A percentile compares a stretch with the other conserved stretches of the same genome.
Evolutionary conservation across 1,284 basidiomycete species (phyloP).

Genomic region (Prillingera fragicola): DNA sequence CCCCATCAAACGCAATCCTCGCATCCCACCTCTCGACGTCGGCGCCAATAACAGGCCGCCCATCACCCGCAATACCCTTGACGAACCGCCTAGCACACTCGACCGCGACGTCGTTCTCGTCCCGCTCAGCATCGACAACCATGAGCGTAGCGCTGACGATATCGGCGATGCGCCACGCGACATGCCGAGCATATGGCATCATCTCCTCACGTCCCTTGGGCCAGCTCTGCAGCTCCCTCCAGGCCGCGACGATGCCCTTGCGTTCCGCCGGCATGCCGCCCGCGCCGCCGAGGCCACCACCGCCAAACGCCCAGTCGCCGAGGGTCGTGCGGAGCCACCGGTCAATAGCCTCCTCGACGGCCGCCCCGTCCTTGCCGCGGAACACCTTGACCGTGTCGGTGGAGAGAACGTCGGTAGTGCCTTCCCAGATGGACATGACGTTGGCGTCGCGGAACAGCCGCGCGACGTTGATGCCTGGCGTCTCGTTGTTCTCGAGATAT

Average conservation of each 20-base stretch:
- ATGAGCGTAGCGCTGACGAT: slow-evolving; percentile 12
- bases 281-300: neutral
- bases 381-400: slow-evolving; percentile 20
- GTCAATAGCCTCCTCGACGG: neutral
- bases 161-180: slow-evolving; percentile 11
- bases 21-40: slow-evolving; percentile 5
- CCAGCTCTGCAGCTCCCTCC: neutral
- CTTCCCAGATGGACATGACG: slow-evolving; percentile 80
- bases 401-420: slow-evolving; percentile 49
- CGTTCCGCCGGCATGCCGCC: neutral
- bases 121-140: slow-evolving; percentile 12
- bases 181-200: slow-evolving; percentile 8
- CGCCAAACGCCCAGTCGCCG: neutral
- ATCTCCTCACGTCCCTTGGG: slow-evolving; percentile 4
- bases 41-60: neutral
- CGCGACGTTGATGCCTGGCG: slow-evolving; percentile 46
- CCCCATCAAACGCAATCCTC: slow-evolving; percentile 15
- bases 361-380: slow-evolving; percentile 4
- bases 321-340: slow-evolving; percentile 3
- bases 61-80: neutral
- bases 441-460: slow-evolving; percentile 57
- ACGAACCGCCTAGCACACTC: slow-evolving; percentile 13
- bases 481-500: slow-evolving; percentile 70
- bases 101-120: slow-evolving; percentile 9
- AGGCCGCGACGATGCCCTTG: neutral